A percentile compares a stretch with the other conserved stretches of the same genome.
Evolutionary conservation across 2,329 filamentous ascomycete genomes (phyloP).

Genomic region (Rutstroemia sp.): DNA sequence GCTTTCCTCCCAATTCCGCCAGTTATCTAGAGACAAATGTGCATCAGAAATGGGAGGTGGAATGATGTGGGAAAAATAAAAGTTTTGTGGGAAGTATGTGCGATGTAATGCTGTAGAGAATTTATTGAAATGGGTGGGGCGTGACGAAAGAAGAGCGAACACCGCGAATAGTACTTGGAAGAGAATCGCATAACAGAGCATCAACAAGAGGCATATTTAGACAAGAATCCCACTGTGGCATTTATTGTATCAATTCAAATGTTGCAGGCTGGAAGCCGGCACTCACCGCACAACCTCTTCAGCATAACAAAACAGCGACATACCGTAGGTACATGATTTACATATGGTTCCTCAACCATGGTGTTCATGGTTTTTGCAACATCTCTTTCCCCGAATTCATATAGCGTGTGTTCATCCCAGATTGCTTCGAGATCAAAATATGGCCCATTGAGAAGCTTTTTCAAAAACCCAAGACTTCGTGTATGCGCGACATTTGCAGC

Average conservation of each 20-base stretch:
- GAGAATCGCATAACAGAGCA: too few species aligned
- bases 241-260: too few species aligned
- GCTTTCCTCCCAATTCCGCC: slow-evolving; percentile 60
- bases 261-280: too few species aligned
- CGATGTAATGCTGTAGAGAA: too few species aligned
- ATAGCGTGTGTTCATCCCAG: slow-evolving; percentile 72
- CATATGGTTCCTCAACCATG: slow-evolving; percentile 74
- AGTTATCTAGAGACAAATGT: slow-evolving; percentile 26
- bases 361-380: slow-evolving; percentile 71
- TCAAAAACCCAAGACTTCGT: slow-evolving; percentile 57
- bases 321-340: slow-evolving; percentile 68
- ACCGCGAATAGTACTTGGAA: too few species aligned
- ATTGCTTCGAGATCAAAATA: slow-evolving; percentile 69
- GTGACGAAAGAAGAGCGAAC: too few species aligned
- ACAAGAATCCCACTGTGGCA: too few species aligned
- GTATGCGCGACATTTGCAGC: slow-evolving; percentile 52
- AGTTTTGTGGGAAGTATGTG: too few species aligned
- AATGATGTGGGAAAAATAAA: too few species aligned
- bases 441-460: slow-evolving; percentile 54
- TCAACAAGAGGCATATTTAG: too few species aligned
- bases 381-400: slow-evolving; percentile 61
- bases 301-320: slow-evolving; percentile 21
- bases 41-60: too few species aligned
- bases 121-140: too few species aligned
- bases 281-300: not conserved